Evolutionary conservation across 176 grass and related monocot species (phyloP), one percentile per base, ranked within the genome.

Genomic region (Avena atlantica): DNA sequence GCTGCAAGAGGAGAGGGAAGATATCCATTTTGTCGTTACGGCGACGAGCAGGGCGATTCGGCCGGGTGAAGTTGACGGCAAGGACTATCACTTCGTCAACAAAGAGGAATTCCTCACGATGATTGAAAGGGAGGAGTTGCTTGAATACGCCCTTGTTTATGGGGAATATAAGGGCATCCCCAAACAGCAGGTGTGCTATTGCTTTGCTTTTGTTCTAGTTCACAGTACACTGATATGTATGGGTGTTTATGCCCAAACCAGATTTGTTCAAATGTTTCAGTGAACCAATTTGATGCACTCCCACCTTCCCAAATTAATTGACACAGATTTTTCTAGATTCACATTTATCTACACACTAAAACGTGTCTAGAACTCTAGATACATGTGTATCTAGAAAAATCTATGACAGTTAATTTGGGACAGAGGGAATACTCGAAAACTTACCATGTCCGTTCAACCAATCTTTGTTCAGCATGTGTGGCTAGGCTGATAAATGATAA

Each of bases 101-200:
- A 98, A 95, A 86, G 93, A 98, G 50, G 88, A 95, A 0, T 98
- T 98, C 82, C 90, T 98, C 31, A 78, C 74, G 1, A 95, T 98
- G 96, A 93, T 95, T 76, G 91, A 98, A 78, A 94, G 88, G 81
- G 82, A 95, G 24, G 96, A 95, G 40, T 87, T 98, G 56, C 84
- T 98, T 12, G 93, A 98, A 73, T 95, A 98, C 20, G 92, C 93
- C 5, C 93, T 98, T 85, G 96, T 98, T 78, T 98, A 95, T 77
- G 96, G 96, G 57, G 92, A 98, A 52, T 98, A 95, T 29, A 98
- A 98, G 76, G 96, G 96, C 49, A 91, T 98, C 50, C 96, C 96
- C 20, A 98, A 94, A 73, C 96, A 98, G 71, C 96, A 98, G 93
- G 96, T 98, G 89, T 64, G 56, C 74, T 77, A 20, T 29, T 24